These are phyloP conservation scores for Flaveria ramosissima DNA, from an alignment of 129 eudicot genomes.

Conservation along the genomic window DNA sequence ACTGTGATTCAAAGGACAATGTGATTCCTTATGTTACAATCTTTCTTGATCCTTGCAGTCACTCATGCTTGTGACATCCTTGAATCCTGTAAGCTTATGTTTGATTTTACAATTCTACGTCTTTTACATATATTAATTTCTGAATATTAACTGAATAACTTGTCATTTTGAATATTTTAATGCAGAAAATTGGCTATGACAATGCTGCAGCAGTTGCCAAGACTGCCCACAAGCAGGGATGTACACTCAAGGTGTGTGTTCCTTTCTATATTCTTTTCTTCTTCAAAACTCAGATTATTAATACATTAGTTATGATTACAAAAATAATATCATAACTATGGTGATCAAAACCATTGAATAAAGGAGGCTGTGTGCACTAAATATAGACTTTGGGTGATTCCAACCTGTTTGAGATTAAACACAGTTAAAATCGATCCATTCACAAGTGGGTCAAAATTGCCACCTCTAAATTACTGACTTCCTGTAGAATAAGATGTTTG, in stretches of 20 bases:
- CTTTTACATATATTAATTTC: background rate
- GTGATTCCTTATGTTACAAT: conserved; percentile 22
- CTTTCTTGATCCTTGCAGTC: conserved; percentile 59
- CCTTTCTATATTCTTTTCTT: conserved; percentile 1
- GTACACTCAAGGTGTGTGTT: conserved; percentile 73
- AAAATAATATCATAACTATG: background rate
- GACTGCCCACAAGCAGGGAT: conserved; percentile 95
- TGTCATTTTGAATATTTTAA: conserved; percentile 17
- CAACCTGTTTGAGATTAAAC: background rate
- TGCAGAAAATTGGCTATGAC: conserved; percentile 94
- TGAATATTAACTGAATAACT: conserved; percentile 4
- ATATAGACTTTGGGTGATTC: background rate
- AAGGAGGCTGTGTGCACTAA: background rate
- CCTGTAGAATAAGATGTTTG: background rate
- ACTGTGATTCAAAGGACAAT: conserved; percentile 3
- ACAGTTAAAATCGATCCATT: background rate
- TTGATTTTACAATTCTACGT: background rate
- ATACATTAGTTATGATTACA: background rate
- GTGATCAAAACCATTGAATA: background rate
- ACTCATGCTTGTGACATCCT: conserved; percentile 97
- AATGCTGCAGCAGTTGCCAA: conserved; percentile 98
- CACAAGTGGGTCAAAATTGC: background rate
- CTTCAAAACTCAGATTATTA: background rate
- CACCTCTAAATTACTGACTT: background rate
- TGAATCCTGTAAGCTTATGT: conserved; percentile 84